Evolutionary conservation across 1,284 basidiomycete genomes (phyloP), one percentile per base, ranked within the genome.

Genomic region (Rhodotorula sp.): DNA sequence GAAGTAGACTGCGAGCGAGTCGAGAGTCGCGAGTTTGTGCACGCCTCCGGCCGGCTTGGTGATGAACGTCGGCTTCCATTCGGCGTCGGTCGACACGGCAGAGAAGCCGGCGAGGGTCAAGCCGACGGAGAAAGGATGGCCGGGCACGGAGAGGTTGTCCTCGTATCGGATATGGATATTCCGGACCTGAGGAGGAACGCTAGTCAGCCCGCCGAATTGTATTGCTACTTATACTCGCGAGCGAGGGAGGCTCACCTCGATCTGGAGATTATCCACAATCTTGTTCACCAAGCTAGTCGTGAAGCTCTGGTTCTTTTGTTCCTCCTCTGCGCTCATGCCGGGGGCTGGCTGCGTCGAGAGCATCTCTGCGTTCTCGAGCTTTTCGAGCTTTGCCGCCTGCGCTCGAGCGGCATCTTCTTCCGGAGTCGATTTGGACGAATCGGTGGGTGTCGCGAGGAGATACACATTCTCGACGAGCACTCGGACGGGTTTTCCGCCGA

Each of bases 141-240:
- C 92, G 33, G 95, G 95, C 49, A 94, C 93, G 74, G 93, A 97
- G 73, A 95, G 82, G 64, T 88, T 89, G 82, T 99, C 96, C 82
- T 99, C 96, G 78, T 99, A 99, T 61, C 96, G 90, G 64, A 99
- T 83, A 79, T 98, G 95, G 62, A 98, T 91, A 77, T 95, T 94
- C 82, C 90, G 91, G 60, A 76, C 60, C 74, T 75, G 62, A 12
- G 37, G 6, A 42, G 33, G 12, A 56, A 14, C 20, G 12, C 15
- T 5, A 22, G 61, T 60, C n/a, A 68, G 69, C 46, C 6, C 10
- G 1, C 20, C 30, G 4, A 2, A n/a, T 24, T 22, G 1, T 8
- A 1, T 1, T 20, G 5, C 26, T 30, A 24, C 7, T 7, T 18
- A 15, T 7, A 29, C 30, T 20, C 15, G 30, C 67, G 29, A 49